Evolutionary conservation across 169 alveolate species (phyloP), one percentile per base, ranked within the genome.

Genomic region (Eimeria falciformis): DNA sequence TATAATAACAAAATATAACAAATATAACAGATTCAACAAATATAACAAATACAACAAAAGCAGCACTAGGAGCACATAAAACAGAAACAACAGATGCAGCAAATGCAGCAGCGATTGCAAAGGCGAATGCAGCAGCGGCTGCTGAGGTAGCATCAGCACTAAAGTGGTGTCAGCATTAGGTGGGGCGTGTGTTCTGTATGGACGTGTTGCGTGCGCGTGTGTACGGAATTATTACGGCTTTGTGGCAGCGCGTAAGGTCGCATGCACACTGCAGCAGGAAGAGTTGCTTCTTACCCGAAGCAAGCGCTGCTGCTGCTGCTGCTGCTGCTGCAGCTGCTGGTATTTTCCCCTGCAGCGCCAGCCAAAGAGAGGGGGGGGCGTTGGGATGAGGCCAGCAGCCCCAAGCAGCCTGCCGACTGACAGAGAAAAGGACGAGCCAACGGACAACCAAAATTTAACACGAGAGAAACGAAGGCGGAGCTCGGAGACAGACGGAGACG

Each of bases 371-470:
- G 97, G 97, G 5, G 97, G 97, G 0, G 96, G 97, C 0, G 75
- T 82, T 23, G 97, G 97, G 53, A 96, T 94, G 40, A 96, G 92
- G 81, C 95, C 94, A 9, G 92, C 83, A n/a, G 45, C 45, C 43
- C 93, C 94, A 27, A 93, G 89, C 27, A 93, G 47, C 25, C 82
- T 29, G 9, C 71, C 25, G 29, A 87, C 45, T 21, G 69, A 7
- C 23, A 5, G 37, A 62, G 55, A 94, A 94, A 96, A 92, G 66
- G 95, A 94, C 56, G 98, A 96, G 18, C 97, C 97, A 9, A 95
- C 97, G 43, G 96, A 98, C 12, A 96, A 94, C 98, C 98, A 96
- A 92, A 96, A 96, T 91, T 96, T 96, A 46, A 96, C 94, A 37
- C 98, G 92, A 43, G 97, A 95, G 92, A 96, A 96, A 33, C 98